phyloP scores from a whole-genome alignment of 1,284 basidiomycete genomes.

The Porodaedalea pini region DNA sequence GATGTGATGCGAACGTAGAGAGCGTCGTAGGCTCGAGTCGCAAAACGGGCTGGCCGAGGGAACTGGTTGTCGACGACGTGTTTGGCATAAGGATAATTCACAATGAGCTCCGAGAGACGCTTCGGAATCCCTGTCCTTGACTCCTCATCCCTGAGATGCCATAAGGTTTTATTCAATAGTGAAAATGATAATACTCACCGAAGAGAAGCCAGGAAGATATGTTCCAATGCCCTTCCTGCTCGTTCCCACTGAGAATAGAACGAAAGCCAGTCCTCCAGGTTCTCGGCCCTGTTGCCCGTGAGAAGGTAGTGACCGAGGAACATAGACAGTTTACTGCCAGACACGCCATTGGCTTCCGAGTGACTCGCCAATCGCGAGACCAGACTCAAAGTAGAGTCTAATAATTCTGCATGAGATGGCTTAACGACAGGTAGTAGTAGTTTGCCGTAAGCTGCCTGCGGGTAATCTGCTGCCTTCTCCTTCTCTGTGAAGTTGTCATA shows the following conservation, averaged over 20 bases:
- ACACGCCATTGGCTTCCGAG: constrained; percentile 64
- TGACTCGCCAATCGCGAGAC: constrained; percentile 67
- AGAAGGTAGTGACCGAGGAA: constrained; percentile 72
- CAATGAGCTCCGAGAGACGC: constrained; percentile 65
- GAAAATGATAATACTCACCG: constrained; percentile 41
- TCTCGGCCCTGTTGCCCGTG: constrained; percentile 40
- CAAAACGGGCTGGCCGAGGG: constrained; percentile 54
- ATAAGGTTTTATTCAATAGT: constrained; percentile 10
- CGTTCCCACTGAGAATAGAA: constrained; percentile 73
- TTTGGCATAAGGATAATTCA: constrained; percentile 59
- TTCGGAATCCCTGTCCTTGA: constrained; percentile 54
- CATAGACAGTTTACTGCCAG: constrained; percentile 70
- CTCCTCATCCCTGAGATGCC: constrained; percentile 51
- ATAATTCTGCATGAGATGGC: constrained; percentile 50
- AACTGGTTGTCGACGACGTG: constrained; percentile 39
- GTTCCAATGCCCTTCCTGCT: constrained; percentile 65
- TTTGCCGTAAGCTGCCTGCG: constrained; percentile 56
- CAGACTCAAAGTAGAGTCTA: constrained; percentile 53
- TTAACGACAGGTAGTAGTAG: constrained; percentile 56
- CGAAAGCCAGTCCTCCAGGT: constrained; percentile 50
- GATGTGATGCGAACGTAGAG: constrained; percentile 62
- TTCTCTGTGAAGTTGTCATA: constrained; percentile 56
- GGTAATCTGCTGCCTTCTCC: constrained; percentile 55
- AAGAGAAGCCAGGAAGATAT: constrained; percentile 65
- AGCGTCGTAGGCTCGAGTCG: constrained; percentile 58